Evolutionary conservation across 768 basidiomycete species (phyloP), one percentile per base, ranked within the genome.

Genomic region (Termitomyces titanicus): DNA sequence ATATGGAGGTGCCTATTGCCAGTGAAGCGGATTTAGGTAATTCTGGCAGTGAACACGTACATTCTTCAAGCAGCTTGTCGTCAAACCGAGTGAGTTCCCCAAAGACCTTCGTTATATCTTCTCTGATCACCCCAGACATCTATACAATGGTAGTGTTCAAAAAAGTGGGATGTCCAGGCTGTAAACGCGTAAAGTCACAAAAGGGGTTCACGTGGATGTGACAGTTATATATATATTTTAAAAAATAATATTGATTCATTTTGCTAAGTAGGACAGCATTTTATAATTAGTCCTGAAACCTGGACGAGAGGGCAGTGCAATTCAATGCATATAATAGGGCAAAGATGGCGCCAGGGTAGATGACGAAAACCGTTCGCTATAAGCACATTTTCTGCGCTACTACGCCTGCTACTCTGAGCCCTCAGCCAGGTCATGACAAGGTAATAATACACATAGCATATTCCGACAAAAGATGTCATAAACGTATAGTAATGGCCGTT

Each of bases 1-100:
- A 92, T 56, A 91, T 74, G 24, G 76, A 74, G 31, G 79, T 75
- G 60, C 88, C 89, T 91, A 63, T 35, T 62, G n/a, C 22, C n/a
- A 8, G 27, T 47, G 40, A 47, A 44, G 44, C 20, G 29, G 17
- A 51, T 22, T 24, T 34, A 9, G 18, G 27, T 35, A 40, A 35
- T 12, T 11, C 17, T 31, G 12, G 33, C 5, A 6, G 18, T 37
- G 22, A 35, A 13, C 49, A 58, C 66, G 52, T 67, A 85, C 84
- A 85, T 78, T 86, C 82, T 51, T 73, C 68, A 27, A 80, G 61
- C 0, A 83, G 64, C 39, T 72, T 70, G 11, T 79, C 74, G 50
- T 84, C 79, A 8, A 59, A 64, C 34, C 54, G 68, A 58, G 63
- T 61, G 22, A 42, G 61, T 50, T 61, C 61, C 43, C 60, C 69